These are phyloP conservation scores for Choanephora cucurbitarum DNA, from an alignment of 371 early-diverging fungal genomes.

Conservation along the genomic window DNA sequence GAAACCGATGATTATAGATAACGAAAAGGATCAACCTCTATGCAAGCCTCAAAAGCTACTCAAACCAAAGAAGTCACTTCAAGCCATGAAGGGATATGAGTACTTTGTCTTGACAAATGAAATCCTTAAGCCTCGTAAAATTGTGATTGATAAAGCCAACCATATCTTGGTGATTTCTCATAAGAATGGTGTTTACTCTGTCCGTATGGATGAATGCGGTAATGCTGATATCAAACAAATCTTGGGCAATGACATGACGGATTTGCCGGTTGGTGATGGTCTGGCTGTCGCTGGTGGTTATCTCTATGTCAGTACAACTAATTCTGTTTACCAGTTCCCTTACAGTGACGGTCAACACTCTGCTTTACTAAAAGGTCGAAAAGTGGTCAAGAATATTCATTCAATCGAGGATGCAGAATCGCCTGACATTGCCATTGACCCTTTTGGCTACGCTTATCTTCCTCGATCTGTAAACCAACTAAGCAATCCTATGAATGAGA, in stretches of 20 bases:
- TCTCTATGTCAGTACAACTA: constrained; percentile 36
- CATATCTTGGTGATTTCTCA: constrained; percentile 42
- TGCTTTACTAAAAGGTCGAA: constrained; percentile 22
- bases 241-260: constrained; percentile 15
- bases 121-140: constrained; percentile 33
- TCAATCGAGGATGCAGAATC: constrained; percentile 9
- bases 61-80: constrained; percentile 21
- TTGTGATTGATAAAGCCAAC: constrained; percentile 39
- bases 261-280: constrained; percentile 26
- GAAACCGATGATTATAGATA: constrained; percentile 37
- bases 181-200: constrained; percentile 30
- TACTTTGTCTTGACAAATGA: constrained; percentile 30
- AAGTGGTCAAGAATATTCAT: constrained; percentile 32
- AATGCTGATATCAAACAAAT: constrained; percentile 30
- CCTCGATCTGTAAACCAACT: constrained; percentile 30
- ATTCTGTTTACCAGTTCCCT: constrained; percentile 37
- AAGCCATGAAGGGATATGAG: constrained; percentile 41
- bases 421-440: constrained; percentile 42
- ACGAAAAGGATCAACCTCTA: constrained; percentile 37
- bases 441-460: constrained; percentile 38
- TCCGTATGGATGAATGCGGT: constrained; percentile 49
- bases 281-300: constrained; percentile 27
- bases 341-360: constrained; percentile 51
- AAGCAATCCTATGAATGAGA: constrained; percentile 9
- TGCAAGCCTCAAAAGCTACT: constrained; percentile 31